Evolutionary conservation across 495 filamentous ascomycete species (phyloP).

Genomic region (Margaritispora aquatica): DNA sequence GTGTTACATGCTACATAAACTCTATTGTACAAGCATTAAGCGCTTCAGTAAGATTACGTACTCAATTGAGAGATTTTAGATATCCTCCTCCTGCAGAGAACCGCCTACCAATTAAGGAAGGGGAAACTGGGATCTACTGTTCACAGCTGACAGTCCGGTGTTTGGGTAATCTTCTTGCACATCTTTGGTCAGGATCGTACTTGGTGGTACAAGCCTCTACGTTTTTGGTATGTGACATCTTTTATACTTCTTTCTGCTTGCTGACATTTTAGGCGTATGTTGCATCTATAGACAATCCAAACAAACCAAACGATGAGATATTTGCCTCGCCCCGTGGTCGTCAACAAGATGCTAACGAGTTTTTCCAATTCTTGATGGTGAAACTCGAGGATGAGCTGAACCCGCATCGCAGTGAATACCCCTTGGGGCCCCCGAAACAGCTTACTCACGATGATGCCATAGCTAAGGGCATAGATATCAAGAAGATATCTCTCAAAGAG

Average conservation of each 20-base stretch:
- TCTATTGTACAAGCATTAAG: conserved; percentile 77
- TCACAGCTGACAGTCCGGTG: conserved; percentile 74
- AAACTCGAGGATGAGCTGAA: conserved; percentile 74
- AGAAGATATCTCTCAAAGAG: no score
- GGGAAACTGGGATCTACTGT: conserved; percentile 57
- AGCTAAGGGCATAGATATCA: no score
- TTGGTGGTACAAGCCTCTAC: conserved; percentile 48
- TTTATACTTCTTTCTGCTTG: not conserved
- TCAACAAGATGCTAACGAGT: conserved; percentile 78
- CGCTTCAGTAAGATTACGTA: conserved; percentile 63
- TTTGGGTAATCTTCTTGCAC: conserved; percentile 67
- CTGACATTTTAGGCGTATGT: not conserved
- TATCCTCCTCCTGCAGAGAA: conserved; percentile 25
- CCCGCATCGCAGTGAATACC: conserved; percentile 37
- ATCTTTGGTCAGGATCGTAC: conserved; percentile 58
- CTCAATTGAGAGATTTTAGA: conserved; percentile 56
- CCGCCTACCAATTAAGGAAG: conserved; percentile 39
- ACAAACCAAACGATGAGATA: not conserved
- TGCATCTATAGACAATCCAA: not conserved
- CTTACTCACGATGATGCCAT: no score
- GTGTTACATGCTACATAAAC: conserved; percentile 89
- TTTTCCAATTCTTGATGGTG: conserved; percentile 66
- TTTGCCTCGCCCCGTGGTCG: conserved; percentile 33
- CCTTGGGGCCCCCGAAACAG: no score
- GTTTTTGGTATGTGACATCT: conserved; percentile 44